Evolutionary conservation across 225 moss, liverwort and hornwort species (phyloP).

Genomic region (Physcomitrellopsis africana): DNA sequence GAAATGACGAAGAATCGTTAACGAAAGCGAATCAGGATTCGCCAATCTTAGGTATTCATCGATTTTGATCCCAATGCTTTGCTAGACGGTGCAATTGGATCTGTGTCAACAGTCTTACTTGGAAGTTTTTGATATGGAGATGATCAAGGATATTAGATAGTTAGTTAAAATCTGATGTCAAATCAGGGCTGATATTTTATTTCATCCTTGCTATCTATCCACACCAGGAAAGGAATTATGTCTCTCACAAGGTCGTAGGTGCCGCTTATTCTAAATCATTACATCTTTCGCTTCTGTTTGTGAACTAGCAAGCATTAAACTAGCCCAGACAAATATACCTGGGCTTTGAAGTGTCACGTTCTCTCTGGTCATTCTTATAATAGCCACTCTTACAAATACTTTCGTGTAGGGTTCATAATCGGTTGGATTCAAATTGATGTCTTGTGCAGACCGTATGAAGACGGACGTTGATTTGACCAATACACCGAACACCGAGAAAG

Average conservation of each 20-base stretch:
- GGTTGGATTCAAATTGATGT: background rate
- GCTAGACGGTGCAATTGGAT: conserved; percentile 8
- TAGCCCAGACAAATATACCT: too few relatives aligned
- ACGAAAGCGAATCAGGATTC: conserved; percentile 37
- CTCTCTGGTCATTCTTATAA: too few relatives aligned
- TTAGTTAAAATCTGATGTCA: conserved; percentile 20
- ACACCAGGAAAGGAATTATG: too few relatives aligned
- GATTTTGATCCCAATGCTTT: background rate
- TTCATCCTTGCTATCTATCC: conserved; percentile 13
- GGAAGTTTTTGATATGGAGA: conserved; percentile 3
- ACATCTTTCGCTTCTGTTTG: too few relatives aligned
- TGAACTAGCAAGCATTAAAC: too few relatives aligned
- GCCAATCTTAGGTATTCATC: conserved; percentile 33
- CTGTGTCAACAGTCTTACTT: conserved; percentile 8
- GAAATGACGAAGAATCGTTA: conserved; percentile 33
- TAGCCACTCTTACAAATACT: too few relatives aligned
- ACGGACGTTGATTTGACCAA: conserved; percentile 35
- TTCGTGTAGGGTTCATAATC: too few relatives aligned
- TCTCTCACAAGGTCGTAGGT: too few relatives aligned
- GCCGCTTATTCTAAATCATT: too few relatives aligned
- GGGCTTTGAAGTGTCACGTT: too few relatives aligned
- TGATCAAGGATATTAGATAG: background rate
- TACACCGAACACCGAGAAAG: conserved; percentile 47
- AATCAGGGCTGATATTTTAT: background rate
- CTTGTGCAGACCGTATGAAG: conserved; percentile 43